A percentile compares a stretch with the other conserved stretches of the same genome.
Evolutionary conservation across 129 eudicot genomes (phyloP).

Genomic region (Mikania micrantha): DNA sequence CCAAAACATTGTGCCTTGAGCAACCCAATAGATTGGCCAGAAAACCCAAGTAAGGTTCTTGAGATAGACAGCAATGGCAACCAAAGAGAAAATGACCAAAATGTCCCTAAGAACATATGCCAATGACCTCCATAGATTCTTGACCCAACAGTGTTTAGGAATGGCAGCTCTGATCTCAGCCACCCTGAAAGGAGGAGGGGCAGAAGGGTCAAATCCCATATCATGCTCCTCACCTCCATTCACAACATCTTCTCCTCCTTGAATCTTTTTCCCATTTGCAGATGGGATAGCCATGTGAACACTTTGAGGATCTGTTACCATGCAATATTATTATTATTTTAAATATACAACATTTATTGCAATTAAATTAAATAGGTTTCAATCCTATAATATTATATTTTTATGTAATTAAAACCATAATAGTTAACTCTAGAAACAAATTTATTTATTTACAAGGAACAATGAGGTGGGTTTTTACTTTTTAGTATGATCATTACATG

Average conservation of each 20-base stretch:
- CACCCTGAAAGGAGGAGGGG: constrained; percentile 67
- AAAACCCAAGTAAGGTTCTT: constrained; percentile 34
- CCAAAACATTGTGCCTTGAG: constrained; percentile 85
- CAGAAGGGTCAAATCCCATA: constrained; percentile 49
- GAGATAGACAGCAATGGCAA: constrained; percentile 32
- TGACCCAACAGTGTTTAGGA: constrained; percentile 78
- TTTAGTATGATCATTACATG: no score
- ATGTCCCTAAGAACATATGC: constrained; percentile 58
- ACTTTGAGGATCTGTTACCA: constrained; percentile 6
- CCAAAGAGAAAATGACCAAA: constrained; percentile 28
- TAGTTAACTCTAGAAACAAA: neutral
- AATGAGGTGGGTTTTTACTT: no score
- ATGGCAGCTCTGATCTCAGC: constrained; percentile 69
- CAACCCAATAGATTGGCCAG: constrained; percentile 69
- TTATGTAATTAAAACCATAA: neutral
- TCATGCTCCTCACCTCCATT: constrained; percentile 15
- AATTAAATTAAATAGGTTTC: neutral
- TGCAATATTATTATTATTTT: constrained; percentile 18
- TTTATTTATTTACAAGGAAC: neutral
- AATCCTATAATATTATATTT: neutral
- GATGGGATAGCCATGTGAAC: constrained; percentile 25
- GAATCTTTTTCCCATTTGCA: constrained; percentile 23
- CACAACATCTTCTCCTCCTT: constrained; percentile 3
- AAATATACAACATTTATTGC: neutral
- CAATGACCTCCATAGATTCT: constrained; percentile 55